A percentile compares a stretch with the other conserved stretches of the same genome.
Conservation (phyloP, 192 early-diverging fungal species). For the Coemansia sp. region DNA sequence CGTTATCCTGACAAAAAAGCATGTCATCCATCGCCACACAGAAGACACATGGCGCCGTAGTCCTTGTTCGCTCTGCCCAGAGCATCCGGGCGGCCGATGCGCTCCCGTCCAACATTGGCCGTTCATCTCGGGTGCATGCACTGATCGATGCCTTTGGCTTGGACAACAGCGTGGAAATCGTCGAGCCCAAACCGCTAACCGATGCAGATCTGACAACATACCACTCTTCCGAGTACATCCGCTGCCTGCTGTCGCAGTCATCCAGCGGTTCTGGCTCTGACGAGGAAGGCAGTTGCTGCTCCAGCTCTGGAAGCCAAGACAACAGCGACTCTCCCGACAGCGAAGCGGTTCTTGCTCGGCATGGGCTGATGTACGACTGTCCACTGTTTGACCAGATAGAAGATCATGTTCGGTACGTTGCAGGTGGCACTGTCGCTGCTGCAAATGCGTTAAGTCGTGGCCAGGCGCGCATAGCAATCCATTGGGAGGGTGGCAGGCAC, state of each 20-base stretch:
- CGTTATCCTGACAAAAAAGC: no score
- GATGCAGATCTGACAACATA: constrained; percentile 26
- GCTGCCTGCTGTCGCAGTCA: constrained; percentile 10
- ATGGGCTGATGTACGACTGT: constrained; percentile 50
- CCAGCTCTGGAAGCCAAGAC: not conserved
- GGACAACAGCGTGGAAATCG: constrained; percentile 8
- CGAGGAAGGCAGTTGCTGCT: not conserved
- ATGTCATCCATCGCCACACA: not conserved
- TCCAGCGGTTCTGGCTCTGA: not conserved
- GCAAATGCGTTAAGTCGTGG: constrained; percentile 24
- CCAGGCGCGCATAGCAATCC: constrained; percentile 57
- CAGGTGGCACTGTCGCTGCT: constrained; percentile 45
- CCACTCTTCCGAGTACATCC: constrained; percentile 41
- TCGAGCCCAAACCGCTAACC: constrained; percentile 19
- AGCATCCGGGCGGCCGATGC: constrained; percentile 40
- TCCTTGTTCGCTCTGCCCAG: constrained; percentile 34
- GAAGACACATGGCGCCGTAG: not conserved
- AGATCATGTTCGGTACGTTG: constrained; percentile 32
- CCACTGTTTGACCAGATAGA: constrained; percentile 37
- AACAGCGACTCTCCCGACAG: not conserved
- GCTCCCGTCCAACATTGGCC: constrained; percentile 39
- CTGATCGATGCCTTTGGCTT: constrained; percentile 45
- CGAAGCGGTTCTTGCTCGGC: constrained; percentile 6
- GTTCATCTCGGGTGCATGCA: constrained; percentile 48
- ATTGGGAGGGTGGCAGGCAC: constrained; percentile 98